Evolutionary conservation across 495 filamentous ascomycete genomes (phyloP), one percentile per base, ranked within the genome.

Genomic region (Annulohypoxylon stygium): DNA sequence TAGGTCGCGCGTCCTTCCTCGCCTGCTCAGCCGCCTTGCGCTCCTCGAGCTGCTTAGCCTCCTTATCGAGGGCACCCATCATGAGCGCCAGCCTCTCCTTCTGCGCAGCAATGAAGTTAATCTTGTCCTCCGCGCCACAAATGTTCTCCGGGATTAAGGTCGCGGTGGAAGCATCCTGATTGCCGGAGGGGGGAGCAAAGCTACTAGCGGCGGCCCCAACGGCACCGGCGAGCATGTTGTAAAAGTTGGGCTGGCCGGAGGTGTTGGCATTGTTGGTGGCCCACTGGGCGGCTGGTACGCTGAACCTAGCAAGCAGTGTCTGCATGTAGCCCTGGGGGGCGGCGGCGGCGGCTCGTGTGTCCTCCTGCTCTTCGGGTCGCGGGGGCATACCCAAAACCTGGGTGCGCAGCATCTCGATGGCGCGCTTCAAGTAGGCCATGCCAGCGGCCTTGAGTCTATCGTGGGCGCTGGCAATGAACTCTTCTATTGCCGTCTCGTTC

Each of bases 401-500:
- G 74, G 90, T 91, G 73, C 90, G 92, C 66, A 93, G 83, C 64
- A 89, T 82, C 70, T 97, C 93, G 74, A 97, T 89, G 30, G 86
- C 88, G 74, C 89, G 88, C 76, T 94, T 93, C 70, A 97, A 83
- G 79, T 97, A 97, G 67, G 89, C 84, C 36, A 97, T 84, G 4
- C 95, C 96, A 8, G 93, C 89, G 9, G 88, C 85, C 78, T 90
- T 92, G 69, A 93, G 90, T 45, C 90, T 89, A 68, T 97, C 96
- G 75, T 97, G 94, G 33, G 88, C 86, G 60, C 88, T 87, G 67
- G 90, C 90, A 79, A 98, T 98, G 72, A 97, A 90, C 39, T 92
- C 89, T 69, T 99, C 96, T 81, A 99, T 98, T 67, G 94, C 89
- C 16, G 84, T 81, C 80, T 99, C 96, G 78, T 99, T 95, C 37